phyloP scores from a whole-genome alignment of 2,329 filamentous ascomycete genomes.

The Ceratocystis albifundus region DNA sequence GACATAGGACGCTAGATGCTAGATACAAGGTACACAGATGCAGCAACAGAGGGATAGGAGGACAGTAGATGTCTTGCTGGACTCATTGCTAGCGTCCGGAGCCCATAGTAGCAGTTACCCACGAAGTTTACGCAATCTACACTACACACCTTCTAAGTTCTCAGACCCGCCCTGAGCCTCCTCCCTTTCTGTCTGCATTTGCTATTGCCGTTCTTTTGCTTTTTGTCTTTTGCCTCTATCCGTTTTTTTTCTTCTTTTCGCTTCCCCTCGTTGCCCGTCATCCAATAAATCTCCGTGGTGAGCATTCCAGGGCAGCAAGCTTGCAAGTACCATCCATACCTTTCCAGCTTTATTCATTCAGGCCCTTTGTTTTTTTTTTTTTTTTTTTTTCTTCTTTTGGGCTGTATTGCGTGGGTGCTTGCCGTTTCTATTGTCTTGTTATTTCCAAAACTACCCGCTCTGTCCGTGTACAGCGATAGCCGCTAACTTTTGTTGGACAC shows the following conservation, averaged over 20 bases:
- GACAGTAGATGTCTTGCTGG: background rate
- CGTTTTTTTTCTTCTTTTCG: too few relatives aligned
- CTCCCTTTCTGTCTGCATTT: background rate
- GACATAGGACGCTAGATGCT: background rate
- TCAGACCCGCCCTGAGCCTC: background rate
- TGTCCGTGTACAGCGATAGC: background rate
- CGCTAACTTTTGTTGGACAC: background rate
- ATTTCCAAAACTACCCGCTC: background rate
- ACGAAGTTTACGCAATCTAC: background rate
- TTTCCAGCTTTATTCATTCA: background rate
- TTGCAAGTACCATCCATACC: background rate
- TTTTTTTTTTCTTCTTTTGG: too few relatives aligned
- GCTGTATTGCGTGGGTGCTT: background rate
- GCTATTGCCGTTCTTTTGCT: background rate
- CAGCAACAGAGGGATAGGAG: too few relatives aligned
- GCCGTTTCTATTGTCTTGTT: background rate
- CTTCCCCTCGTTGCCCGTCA: background rate
- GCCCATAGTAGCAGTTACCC: background rate
- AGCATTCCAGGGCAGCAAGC: conserved; percentile 6
- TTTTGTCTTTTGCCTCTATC: background rate
- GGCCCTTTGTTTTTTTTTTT: background rate
- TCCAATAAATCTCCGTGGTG: background rate
- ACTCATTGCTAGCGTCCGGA: background rate
- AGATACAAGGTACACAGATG: too few relatives aligned
- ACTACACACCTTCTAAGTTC: background rate